Conservation (phyloP, 2,329 filamentous ascomycete species). For the Stromatinia cepivora region DNA sequence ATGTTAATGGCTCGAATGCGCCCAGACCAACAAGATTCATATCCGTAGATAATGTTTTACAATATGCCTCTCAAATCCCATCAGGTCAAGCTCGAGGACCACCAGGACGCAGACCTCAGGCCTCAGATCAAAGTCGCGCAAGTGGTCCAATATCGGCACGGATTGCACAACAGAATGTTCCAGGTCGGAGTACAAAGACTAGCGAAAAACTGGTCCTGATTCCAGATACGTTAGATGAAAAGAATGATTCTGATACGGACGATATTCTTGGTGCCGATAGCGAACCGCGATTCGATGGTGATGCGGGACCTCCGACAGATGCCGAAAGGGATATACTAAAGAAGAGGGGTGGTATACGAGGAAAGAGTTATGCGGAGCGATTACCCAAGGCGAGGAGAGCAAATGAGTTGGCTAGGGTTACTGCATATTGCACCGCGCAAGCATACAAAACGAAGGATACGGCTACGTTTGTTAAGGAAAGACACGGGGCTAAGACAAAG, state of each 20-base stretch:
- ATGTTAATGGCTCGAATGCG: conserved; percentile 35
- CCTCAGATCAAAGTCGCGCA: conserved; percentile 50
- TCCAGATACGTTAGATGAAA: conserved; percentile 70
- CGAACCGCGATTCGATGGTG: conserved; percentile 53
- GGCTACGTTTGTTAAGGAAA: conserved; percentile 84
- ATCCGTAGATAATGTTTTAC: conserved; percentile 90
- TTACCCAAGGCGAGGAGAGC: conserved; percentile 84
- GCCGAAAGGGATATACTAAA: conserved; percentile 65
- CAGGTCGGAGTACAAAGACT: conserved; percentile 86
- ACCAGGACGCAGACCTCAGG: conserved; percentile 50
- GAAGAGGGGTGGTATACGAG: conserved; percentile 60
- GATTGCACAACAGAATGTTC: conserved; percentile 56
- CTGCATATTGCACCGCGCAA: conserved; percentile 94
- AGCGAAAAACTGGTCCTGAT: conserved; percentile 96
- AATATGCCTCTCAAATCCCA: conserved; percentile 91
- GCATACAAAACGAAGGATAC: conserved; percentile 86
- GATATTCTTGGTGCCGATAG: conserved; percentile 52
- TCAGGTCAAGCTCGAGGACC: conserved; percentile 85
- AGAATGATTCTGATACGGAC: conserved; percentile 60
- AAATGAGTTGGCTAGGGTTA: conserved; percentile 85
- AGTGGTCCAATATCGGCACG: conserved; percentile 47
- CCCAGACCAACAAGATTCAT: conserved; percentile 69
- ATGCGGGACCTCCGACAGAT: conserved; percentile 65
- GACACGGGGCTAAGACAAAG: conserved; percentile 89
- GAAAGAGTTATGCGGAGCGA: conserved; percentile 93